Percentiles rank a stretch among this genome's conserved stretches.
phyloP scores from a whole-genome alignment of 2,329 filamentous ascomycete genomes.

The Pleurostoma richardsiae region DNA sequence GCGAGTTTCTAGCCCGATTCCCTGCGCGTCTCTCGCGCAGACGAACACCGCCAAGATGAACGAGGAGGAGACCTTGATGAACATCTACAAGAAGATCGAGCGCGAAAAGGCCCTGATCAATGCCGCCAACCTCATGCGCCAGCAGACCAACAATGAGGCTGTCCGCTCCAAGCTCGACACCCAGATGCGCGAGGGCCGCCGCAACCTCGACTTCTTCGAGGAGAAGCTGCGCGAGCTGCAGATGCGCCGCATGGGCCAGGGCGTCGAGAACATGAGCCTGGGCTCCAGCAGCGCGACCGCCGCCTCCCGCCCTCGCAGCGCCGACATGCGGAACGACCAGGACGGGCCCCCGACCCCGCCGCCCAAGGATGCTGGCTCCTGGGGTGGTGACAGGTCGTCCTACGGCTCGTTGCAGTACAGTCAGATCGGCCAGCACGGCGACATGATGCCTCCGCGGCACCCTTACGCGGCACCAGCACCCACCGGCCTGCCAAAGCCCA shows the following conservation, averaged over 20 bases:
- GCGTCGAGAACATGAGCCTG: conserved; percentile 63
- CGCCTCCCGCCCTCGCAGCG: conserved; percentile 37
- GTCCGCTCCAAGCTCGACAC: conserved; percentile 88
- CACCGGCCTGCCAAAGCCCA: conserved; percentile 62
- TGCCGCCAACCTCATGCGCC: conserved; percentile 90
- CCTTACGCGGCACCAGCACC: conserved; percentile 74
- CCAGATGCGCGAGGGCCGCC: conserved; percentile 87
- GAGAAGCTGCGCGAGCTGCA: conserved; percentile 85
- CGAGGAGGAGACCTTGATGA: conserved; percentile 62
- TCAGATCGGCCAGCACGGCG: conserved; percentile 59
- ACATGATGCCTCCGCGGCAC: conserved; percentile 75
- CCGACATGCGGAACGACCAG: conserved; percentile 36
- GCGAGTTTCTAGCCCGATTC: not conserved
- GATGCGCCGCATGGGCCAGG: conserved; percentile 68
- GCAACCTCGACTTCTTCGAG: conserved; percentile 95
- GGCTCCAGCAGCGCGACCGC: conserved; percentile 37
- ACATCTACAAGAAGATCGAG: conserved; percentile 96
- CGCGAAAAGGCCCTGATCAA: conserved; percentile 93
- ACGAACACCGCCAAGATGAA: conserved; percentile 46
- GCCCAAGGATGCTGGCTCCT: conserved; percentile 60
- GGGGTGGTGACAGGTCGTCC: conserved; percentile 50
- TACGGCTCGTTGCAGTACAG: conserved; percentile 56
- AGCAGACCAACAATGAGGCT: conserved; percentile 88
- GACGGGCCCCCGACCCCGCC: conserved; percentile 58
- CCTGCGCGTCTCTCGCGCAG: conserved; percentile 12